Evolutionary conservation across 805 yeast genomes (phyloP).

Genomic region (Priceomyces haplophilus): DNA sequence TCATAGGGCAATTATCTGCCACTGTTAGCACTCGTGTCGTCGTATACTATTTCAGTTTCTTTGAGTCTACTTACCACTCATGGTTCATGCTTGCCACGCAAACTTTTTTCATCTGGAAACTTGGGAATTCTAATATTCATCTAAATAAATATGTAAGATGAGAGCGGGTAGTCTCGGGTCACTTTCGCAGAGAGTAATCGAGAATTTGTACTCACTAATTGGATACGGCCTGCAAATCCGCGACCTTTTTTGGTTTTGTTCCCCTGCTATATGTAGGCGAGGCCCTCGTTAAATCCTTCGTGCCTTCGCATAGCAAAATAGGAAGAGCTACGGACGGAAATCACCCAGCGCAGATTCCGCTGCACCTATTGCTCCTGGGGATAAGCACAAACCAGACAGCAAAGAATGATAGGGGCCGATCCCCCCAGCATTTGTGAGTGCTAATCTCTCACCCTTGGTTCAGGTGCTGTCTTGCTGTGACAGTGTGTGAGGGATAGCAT

Average conservation of each 20-base stretch:
- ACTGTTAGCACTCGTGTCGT: slow-evolving; percentile 3
- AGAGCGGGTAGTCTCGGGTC: slow-evolving; percentile 8
- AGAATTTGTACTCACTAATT: slow-evolving; percentile 2
- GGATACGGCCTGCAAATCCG: slow-evolving; percentile 4
- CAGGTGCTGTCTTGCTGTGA: too few species aligned
- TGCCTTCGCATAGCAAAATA: too few species aligned
- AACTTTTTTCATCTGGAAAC: background rate
- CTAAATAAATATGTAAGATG: slow-evolving; percentile 4
- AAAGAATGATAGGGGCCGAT: too few species aligned
- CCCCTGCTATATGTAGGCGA: background rate
- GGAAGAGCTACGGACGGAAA: background rate
- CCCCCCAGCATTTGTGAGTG: too few species aligned
- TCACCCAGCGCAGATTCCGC: background rate
- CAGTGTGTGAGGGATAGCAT: too few species aligned
- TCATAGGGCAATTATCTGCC: slow-evolving; percentile 7
- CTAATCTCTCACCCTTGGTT: too few species aligned
- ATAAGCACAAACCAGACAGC: background rate
- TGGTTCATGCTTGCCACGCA: slow-evolving; percentile 2
- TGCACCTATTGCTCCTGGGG: background rate
- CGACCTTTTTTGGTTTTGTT: background rate
- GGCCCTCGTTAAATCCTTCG: background rate
- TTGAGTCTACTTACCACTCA: slow-evolving; percentile 4
- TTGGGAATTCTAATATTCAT: background rate
- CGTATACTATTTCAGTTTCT: background rate
- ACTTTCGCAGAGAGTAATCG: background rate